Evolutionary conservation across 2,329 filamentous ascomycete species (phyloP), one percentile per base, ranked within the genome.

Genomic region (Calcarisporium arbuscula): DNA sequence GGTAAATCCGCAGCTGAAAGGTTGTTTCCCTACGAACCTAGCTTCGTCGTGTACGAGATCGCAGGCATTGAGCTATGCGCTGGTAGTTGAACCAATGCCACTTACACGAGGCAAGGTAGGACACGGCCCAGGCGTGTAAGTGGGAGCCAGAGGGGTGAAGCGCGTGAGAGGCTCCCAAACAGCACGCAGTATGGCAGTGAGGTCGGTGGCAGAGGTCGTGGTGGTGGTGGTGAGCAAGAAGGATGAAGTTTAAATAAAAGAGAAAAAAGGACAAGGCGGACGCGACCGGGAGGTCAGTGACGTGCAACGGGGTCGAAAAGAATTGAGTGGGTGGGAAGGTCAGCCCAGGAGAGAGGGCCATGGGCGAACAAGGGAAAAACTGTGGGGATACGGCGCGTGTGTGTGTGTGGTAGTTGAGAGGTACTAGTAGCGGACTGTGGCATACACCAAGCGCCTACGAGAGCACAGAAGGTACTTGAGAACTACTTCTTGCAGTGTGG

Each of bases 61-160:
- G n/a, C n/a, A n/a, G n/a, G n/a, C n/a, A n/a, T n/a, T n/a, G n/a
- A n/a, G n/a, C n/a, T n/a, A n/a, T n/a, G n/a, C n/a, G n/a, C n/a
- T n/a, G n/a, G 34, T 27, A 21, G 33, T 9, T 18, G 19, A 14
- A 22, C 8, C 18, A 16, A 26, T 36, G 40, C 45, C 54, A 58
- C 55, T 58, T 58, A 57, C 52, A 58, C 53, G 53, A 43, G 36
- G 46, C 32, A 35, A 36, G 32, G 39, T 30, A 35, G 39, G 28
- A 41, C 40, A 43, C 29, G 31, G 36, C 39, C 39, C 34, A 34
- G 36, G 28, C 33, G 23, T 21, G 22, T 28, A 27, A 9, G 19
- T 21, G 27, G 33, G 32, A n/a, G n/a, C n/a, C n/a, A n/a, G n/a
- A n/a, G n/a, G n/a, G n/a, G n/a, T n/a, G n/a, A n/a, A n/a, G n/a